Evolutionary conservation across 2,329 filamentous ascomycete genomes (phyloP), one percentile per base, ranked within the genome.

Genomic region (Cladophialophora carrionii): DNA sequence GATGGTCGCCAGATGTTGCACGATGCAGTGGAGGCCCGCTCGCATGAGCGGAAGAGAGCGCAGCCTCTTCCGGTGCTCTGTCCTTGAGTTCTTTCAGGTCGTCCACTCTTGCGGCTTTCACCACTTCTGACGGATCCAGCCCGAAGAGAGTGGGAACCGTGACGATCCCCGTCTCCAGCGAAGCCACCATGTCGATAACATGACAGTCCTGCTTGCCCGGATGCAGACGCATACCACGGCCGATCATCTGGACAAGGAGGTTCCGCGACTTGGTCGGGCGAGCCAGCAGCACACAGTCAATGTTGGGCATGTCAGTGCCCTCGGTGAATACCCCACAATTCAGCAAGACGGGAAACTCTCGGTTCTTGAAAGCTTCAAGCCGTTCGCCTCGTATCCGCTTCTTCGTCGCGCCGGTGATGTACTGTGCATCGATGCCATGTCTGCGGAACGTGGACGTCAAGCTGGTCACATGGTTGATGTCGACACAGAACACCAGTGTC

Each of bases 321-420:
- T 99, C 95, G 0, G 94, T 98, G 73, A 96, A 98, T 48, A 99
- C 90, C 8, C 93, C 93, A 74, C 95, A 98, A 75, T 99, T 99
- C 58, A 99, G 80, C 14, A 99, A 83, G 0, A 99, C 91, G 0
- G 92, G 91, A 68, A 91, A 98, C 51, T 92, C 85, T 7, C 88
- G 85, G 1, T 81, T 83, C 69, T 85, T 90, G 77, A 99, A 99
- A 2, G 85, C 86, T 34, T 91, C 87, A 1, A 99, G 82, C 0
- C 86, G 86, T 57, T 89, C 83, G 57, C 86, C 84, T 52, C 95
- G 86, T 58, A 88, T 82, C n/a, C 85, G 76, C 65, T 85, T 87
- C 8, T 85, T 83, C 0, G 95, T 98, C 29, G 90, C 86, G 20
- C 92, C 88, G 0, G 92, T 97, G n/a, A 99, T 88, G 71, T 88